Evolutionary conservation across 768 basidiomycete species (phyloP).

Genomic region (Termitomyces sp.): DNA sequence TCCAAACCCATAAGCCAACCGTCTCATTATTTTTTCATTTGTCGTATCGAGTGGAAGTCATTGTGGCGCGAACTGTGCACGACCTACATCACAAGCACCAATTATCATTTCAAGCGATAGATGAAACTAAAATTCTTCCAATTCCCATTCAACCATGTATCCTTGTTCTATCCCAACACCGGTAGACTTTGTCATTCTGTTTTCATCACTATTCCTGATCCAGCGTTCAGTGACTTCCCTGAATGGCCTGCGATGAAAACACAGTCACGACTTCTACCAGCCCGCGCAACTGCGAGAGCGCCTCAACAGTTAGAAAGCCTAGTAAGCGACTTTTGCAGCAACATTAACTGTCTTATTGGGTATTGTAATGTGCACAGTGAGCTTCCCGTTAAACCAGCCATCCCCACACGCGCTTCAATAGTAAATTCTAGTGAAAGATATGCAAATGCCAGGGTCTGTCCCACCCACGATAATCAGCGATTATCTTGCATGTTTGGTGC

Average conservation of each 20-base stretch:
- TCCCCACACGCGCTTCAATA: neutral
- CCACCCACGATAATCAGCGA: slow-evolving; percentile 18
- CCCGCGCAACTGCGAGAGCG: slow-evolving; percentile 7
- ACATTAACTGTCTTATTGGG: slow-evolving; percentile 41
- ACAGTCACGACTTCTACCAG: slow-evolving; percentile 1
- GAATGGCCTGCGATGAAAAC: slow-evolving; percentile 19
- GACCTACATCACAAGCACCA: slow-evolving; percentile 31
- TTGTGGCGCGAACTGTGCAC: slow-evolving; percentile 42
- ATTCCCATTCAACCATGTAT: slow-evolving; percentile 25
- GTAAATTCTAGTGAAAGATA: slow-evolving; percentile 18
- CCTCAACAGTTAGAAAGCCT: slow-evolving; percentile 23
- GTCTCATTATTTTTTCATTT: neutral
- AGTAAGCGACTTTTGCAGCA: slow-evolving; percentile 44
- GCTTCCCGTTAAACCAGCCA: slow-evolving; percentile 5
- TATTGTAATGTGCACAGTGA: slow-evolving; percentile 47
- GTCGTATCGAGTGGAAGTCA: slow-evolving; percentile 35
- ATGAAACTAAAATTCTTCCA: slow-evolving; percentile 42
- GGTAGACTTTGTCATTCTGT: slow-evolving; percentile 8
- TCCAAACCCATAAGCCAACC: neutral
- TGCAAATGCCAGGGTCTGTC: slow-evolving; percentile 20
- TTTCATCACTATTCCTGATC: neutral
- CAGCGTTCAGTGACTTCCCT: slow-evolving; percentile 24
- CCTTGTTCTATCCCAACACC: slow-evolving; percentile 14
- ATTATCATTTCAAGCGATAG: slow-evolving; percentile 39
- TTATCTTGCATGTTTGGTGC: slow-evolving; percentile 10